phyloP scores from a whole-genome alignment of 768 basidiomycete species.

The Rubroboletus pulcherrimus region DNA sequence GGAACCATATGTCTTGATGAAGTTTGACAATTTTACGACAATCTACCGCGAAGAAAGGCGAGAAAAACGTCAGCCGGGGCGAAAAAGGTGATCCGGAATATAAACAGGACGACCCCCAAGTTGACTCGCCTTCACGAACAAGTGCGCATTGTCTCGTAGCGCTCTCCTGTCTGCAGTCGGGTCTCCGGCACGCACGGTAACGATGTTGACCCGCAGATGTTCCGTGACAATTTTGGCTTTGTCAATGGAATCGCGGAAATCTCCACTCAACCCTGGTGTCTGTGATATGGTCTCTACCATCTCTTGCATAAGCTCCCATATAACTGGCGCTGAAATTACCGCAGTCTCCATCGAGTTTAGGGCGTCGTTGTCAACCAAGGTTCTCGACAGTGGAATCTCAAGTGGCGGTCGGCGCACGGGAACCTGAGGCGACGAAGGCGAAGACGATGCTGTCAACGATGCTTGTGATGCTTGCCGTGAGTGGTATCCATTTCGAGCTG shows the following conservation, averaged over 20 bases:
- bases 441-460: slow-evolving; percentile 39
- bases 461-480: slow-evolving; percentile 44
- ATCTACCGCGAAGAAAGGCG: slow-evolving; percentile 40
- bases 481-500: slow-evolving; percentile 24
- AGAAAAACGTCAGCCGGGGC: slow-evolving; percentile 3
- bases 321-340: slow-evolving; percentile 72
- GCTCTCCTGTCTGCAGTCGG: slow-evolving; percentile 52
- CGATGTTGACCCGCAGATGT: slow-evolving; percentile 56
- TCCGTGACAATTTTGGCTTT: slow-evolving; percentile 63
- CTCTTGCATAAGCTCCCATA: slow-evolving; percentile 81
- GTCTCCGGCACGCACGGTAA: slow-evolving; percentile 54
- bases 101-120: background rate
- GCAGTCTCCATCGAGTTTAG: slow-evolving; percentile 76
- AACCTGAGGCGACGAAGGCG: slow-evolving; percentile 32
- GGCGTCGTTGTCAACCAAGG: slow-evolving; percentile 73
- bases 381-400: slow-evolving; percentile 54
- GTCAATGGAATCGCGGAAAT: slow-evolving; percentile 52
- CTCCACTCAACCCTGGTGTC: slow-evolving; percentile 37
- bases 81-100: background rate
- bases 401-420: slow-evolving; percentile 33
- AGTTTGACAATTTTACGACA: slow-evolving; percentile 72
- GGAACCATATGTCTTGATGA: slow-evolving; percentile 61
- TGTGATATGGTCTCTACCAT: slow-evolving; percentile 60
- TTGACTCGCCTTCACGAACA: slow-evolving; percentile 70
- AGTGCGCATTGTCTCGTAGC: slow-evolving; percentile 72